phyloP scores from a whole-genome alignment of 2,329 filamentous ascomycete genomes.

The Teratosphaeria destructans region DNA sequence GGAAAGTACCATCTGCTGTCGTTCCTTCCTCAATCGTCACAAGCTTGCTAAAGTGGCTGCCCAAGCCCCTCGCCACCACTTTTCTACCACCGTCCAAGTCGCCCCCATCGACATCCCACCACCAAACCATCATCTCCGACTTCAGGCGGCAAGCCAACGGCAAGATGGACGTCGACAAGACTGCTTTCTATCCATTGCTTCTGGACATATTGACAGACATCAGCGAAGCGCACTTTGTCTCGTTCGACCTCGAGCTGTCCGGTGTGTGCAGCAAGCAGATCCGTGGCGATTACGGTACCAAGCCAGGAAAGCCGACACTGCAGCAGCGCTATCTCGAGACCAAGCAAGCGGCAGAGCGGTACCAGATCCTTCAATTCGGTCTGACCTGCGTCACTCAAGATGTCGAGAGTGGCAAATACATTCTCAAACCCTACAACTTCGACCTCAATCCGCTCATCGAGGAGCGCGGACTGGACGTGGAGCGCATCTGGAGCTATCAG shows the following conservation, averaged over 20 bases:
- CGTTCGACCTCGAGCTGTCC: slow-evolving; percentile 57
- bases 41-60: not conserved
- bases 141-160: not conserved
- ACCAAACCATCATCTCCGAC: slow-evolving; percentile 7
- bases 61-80: slow-evolving; percentile 4
- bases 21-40: not conserved
- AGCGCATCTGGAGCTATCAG: slow-evolving; percentile 50
- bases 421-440: slow-evolving; percentile 55
- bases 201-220: slow-evolving; percentile 49
- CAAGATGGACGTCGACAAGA: slow-evolving; percentile 48
- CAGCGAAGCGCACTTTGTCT: slow-evolving; percentile 49
- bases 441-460: slow-evolving; percentile 47
- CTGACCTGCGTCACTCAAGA: slow-evolving; percentile 55
- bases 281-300: slow-evolving; percentile 18
- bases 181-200: slow-evolving; percentile 40
- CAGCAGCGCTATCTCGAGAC: slow-evolving; percentile 52
- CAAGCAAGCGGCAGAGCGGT: slow-evolving; percentile 50
- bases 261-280: slow-evolving; percentile 43
- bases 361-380: slow-evolving; percentile 56
- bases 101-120: not conserved
- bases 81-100: slow-evolving; percentile 2
- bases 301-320: slow-evolving; percentile 37
- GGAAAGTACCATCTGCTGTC: not conserved
- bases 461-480: slow-evolving; percentile 43
- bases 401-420: slow-evolving; percentile 43